These are phyloP conservation scores for Colletotrichum cuscutae DNA, from an alignment of 2,329 filamentous ascomycete genomes.

Conservation along the genomic window DNA sequence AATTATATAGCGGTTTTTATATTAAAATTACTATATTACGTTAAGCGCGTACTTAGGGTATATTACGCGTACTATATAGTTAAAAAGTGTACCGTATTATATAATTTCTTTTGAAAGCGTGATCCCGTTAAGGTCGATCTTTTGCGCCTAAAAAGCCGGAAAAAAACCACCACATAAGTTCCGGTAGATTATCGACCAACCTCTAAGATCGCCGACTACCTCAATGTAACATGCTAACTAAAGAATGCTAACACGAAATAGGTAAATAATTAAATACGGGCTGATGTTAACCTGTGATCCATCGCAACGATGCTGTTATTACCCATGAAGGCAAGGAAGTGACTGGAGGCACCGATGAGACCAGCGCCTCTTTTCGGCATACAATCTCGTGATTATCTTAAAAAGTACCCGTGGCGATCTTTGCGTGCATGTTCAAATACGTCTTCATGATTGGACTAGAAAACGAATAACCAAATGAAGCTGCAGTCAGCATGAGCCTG, in stretches of 20 bases:
- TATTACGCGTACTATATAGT: too few relatives aligned
- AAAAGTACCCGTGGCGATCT: neutral
- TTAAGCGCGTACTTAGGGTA: too few relatives aligned
- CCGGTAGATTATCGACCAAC: neutral
- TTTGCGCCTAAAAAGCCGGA: too few relatives aligned
- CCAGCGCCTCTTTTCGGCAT: neutral
- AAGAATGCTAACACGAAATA: neutral
- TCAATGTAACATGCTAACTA: too few relatives aligned
- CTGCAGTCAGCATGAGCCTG: neutral
- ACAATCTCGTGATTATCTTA: neutral
- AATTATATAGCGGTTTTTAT: too few relatives aligned
- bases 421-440: neutral
- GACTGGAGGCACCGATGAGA: neutral
- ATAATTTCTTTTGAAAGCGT: too few relatives aligned
- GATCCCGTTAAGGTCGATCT: too few relatives aligned
- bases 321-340: neutral
- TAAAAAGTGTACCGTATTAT: too few relatives aligned
- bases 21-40: too few relatives aligned
- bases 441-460: neutral
- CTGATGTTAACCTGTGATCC: neutral
- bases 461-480: neutral
- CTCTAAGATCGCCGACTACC: neutral
- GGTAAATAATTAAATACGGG: neutral
- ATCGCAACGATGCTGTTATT: neutral
- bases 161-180: too few relatives aligned